Evolutionary conservation across 2,329 filamentous ascomycete species (phyloP).

Genomic region (Penicillium frequentans): DNA sequence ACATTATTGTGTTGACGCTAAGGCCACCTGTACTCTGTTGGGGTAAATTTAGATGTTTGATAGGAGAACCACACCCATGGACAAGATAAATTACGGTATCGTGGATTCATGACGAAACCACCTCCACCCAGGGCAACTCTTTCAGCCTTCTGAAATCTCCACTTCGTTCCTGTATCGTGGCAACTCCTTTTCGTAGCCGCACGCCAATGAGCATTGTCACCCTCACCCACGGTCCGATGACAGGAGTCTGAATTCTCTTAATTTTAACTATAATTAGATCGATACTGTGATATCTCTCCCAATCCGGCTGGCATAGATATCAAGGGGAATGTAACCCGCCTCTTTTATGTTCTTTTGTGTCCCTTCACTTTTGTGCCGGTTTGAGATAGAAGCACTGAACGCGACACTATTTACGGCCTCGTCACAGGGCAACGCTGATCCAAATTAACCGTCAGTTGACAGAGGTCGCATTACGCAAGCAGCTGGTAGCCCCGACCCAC

Average conservation of each 20-base stretch:
- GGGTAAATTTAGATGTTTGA: not conserved
- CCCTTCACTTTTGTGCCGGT: conserved; percentile 2
- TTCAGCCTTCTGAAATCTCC: not conserved
- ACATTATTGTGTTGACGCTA: not conserved
- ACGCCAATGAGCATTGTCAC: not conserved
- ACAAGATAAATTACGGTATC: not conserved
- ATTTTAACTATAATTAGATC: not conserved
- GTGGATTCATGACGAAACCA: not conserved
- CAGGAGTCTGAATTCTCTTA: conserved; percentile 1
- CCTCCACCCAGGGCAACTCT: not conserved
- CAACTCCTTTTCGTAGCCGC: not conserved
- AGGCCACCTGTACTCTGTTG: conserved; percentile 10
- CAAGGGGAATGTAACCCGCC: conserved; percentile 6
- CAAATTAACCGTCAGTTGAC: conserved; percentile 28
- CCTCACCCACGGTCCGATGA: not conserved
- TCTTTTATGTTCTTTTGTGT: not conserved
- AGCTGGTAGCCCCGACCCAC: conserved; percentile 30
- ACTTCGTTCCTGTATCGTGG: not conserved
- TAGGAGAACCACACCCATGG: not conserved
- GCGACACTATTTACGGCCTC: conserved; percentile 14
- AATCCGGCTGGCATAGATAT: not conserved
- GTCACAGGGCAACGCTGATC: conserved; percentile 28
- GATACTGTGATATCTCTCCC: not conserved
- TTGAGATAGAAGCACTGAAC: conserved; percentile 15
- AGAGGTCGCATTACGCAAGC: conserved; percentile 39